phyloP scores from a whole-genome alignment of 2,329 filamentous ascomycete species.

The Penicillium sp. region DNA sequence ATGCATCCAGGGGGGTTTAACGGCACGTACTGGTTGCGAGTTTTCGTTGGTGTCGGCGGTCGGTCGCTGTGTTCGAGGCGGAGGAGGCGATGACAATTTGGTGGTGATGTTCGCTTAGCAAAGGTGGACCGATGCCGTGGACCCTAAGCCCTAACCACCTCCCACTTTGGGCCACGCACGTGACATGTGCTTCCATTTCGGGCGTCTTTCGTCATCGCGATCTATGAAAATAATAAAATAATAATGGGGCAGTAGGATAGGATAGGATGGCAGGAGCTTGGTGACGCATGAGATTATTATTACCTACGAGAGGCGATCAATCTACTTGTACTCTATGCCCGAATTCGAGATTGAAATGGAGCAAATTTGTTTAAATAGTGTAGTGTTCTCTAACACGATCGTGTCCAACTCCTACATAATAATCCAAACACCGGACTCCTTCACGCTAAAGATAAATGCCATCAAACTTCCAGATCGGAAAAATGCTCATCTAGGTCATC shows the following conservation, averaged over 20 bases:
- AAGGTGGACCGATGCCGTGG: conserved; percentile 38
- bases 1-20: conserved; percentile 16
- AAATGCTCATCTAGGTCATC: conserved; percentile 24
- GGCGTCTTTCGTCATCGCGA: conserved; percentile 5
- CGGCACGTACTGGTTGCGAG: conserved; percentile 52
- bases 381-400: not conserved
- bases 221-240: not conserved
- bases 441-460: not conserved
- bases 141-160: conserved; percentile 47
- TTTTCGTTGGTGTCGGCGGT: conserved; percentile 50
- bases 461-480: conserved; percentile 11
- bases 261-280: too few species aligned
- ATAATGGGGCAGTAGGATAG: too few species aligned
- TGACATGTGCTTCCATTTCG: conserved; percentile 16
- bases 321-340: too few species aligned
- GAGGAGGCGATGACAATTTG: conserved; percentile 44
- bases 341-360: too few species aligned
- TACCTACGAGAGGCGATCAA: too few species aligned
- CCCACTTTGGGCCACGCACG: conserved; percentile 19
- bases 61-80: conserved; percentile 45
- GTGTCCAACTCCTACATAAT: not conserved
- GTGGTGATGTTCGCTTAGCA: conserved; percentile 51
- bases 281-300: too few species aligned
- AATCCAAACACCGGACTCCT: not conserved
- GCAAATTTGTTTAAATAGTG: too few species aligned